Conservation (phyloP, 192 early-diverging fungal species). For the Kickxella alabastrina region DNA sequence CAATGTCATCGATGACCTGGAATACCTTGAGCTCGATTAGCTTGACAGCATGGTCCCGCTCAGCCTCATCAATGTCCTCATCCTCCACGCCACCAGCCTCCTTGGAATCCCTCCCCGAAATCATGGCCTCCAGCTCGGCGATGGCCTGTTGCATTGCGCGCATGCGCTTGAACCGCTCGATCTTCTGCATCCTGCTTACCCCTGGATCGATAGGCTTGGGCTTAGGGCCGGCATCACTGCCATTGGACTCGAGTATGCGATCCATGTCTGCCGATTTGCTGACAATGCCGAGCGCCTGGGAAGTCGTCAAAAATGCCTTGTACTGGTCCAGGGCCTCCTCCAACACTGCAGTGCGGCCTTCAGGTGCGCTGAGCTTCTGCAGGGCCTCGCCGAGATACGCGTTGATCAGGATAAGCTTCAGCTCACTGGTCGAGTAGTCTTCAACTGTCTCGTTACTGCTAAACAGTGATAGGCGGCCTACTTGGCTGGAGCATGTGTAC, state of each 20-base stretch:
- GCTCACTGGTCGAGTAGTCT: conserved; percentile 79
- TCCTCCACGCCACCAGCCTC: conserved; percentile 25
- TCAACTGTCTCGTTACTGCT: conserved; percentile 85
- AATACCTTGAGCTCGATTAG: conserved; percentile 70
- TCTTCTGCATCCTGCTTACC: conserved; percentile 26
- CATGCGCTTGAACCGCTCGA: conserved; percentile 52
- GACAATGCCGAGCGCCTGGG: conserved; percentile 17
- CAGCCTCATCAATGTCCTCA: conserved; percentile 66
- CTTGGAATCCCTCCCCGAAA: conserved; percentile 47
- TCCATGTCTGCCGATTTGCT: conserved; percentile 53
- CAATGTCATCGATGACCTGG: conserved; percentile 66
- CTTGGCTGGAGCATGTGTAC: conserved; percentile 17
- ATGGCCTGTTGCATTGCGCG: conserved; percentile 71
- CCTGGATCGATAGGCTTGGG: conserved; percentile 19
- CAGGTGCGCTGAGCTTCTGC: conserved; percentile 17
- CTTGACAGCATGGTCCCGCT: conserved; percentile 70
- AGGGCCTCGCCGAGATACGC: conserved; percentile 43
- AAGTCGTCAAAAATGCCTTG: conserved; percentile 21
- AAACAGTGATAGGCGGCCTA: conserved; percentile 64
- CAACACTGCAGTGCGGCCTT: conserved; percentile 9
- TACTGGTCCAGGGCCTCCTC: conserved; percentile 18
- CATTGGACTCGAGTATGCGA: conserved; percentile 54
- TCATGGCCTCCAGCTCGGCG: conserved; percentile 72
- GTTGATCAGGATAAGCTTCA: conserved; percentile 52
- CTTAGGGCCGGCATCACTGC: conserved; percentile 16